phyloP scores from a whole-genome alignment of 495 filamentous ascomycete genomes.

The Oidiodendron maius region DNA sequence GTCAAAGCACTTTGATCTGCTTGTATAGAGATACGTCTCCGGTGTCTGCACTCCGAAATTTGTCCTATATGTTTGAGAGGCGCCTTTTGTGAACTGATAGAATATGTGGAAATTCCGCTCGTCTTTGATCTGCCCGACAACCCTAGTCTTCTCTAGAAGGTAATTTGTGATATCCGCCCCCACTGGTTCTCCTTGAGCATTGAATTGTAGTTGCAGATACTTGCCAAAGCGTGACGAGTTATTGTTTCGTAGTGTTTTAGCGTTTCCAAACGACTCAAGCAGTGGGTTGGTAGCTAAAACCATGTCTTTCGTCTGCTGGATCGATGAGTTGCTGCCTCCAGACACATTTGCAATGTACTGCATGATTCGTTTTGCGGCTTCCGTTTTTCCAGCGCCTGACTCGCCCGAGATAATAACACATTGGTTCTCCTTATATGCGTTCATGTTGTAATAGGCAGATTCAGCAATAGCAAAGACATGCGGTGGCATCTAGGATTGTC shows the following conservation, averaged over 20 bases:
- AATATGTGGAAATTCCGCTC: constrained; percentile 99
- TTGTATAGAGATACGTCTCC: constrained; percentile 92
- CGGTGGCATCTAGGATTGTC: constrained; percentile 55
- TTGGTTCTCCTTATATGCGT: constrained; percentile 97
- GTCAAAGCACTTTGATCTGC: constrained; percentile 86
- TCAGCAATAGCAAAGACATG: constrained; percentile 99
- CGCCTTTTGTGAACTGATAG: constrained; percentile 97
- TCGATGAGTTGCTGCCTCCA: constrained; percentile 80
- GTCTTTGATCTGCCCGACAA: constrained; percentile 91
- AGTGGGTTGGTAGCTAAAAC: constrained; percentile 96
- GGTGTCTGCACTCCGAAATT: constrained; percentile 86
- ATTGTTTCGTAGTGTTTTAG: constrained; percentile 96
- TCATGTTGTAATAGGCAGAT: constrained; percentile 98
- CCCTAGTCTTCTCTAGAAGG: constrained; percentile 88
- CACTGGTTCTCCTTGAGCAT: constrained; percentile 83
- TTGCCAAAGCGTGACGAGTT: constrained; percentile 98
- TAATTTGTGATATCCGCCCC: constrained; percentile 99
- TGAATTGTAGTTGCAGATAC: constrained; percentile 97
- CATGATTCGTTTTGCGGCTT: constrained; percentile 98
- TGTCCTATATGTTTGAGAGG: constrained; percentile 77
- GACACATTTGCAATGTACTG: constrained; percentile 98
- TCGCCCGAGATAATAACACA: constrained; percentile 99
- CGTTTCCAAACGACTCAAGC: constrained; percentile 96
- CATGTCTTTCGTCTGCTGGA: constrained; percentile 98
- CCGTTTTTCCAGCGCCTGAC: constrained; percentile 98